Base-by-base conservation (phyloP, 2,329 filamentous ascomycete genomes). In the Knufia fluminis region DNA sequence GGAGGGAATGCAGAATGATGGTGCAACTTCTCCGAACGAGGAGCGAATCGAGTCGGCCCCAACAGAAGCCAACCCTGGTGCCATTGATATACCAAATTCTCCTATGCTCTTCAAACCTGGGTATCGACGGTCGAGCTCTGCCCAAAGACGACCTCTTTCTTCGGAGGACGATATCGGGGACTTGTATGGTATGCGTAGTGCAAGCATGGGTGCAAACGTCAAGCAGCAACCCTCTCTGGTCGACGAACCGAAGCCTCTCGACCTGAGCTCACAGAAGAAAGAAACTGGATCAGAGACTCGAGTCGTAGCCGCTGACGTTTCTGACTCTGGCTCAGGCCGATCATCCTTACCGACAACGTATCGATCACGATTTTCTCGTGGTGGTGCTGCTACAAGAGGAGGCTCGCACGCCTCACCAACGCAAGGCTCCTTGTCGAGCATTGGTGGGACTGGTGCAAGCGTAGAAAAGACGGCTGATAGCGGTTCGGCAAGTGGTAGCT, bases 61-160 rank as follows among this genome's bases (percentile, higher is more conserved):
- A 8, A 20, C 22, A 28, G 16, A 17, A 26, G 32, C 17, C 17
- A 64, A 64, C 16, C 68, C 66, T 23, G 67, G 61, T 39, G 70
- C 71, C 3, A 74, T 74, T 42, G 68, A 72, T 44, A 74, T 74
- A 17, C 72, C 72, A 3, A 72, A 63, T 9, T 73, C 71, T 19
- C 71, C 71, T 1, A 64, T 64, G n/a, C 60, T 64, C 1, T 71
- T 68, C 40, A 59, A 64, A 35, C 61, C 67, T 4, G 57, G 58
- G 24, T 72, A 68, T 48, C 67, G 69, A 31, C 66, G 70, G 41
- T 69, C 71, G 26, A 72, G 68, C 55, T 72, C 70, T 39, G 68
- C 68, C 32, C 68, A 70, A 44, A 62, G 65, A 36, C 62, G 63
- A 28, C 59, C 53, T 6, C 44, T 60, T 16, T 58, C 59, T 2